These are phyloP conservation scores for Mycosphaerella sp. DNA, from an alignment of 2,329 filamentous ascomycete species.

Conservation along the genomic window DNA sequence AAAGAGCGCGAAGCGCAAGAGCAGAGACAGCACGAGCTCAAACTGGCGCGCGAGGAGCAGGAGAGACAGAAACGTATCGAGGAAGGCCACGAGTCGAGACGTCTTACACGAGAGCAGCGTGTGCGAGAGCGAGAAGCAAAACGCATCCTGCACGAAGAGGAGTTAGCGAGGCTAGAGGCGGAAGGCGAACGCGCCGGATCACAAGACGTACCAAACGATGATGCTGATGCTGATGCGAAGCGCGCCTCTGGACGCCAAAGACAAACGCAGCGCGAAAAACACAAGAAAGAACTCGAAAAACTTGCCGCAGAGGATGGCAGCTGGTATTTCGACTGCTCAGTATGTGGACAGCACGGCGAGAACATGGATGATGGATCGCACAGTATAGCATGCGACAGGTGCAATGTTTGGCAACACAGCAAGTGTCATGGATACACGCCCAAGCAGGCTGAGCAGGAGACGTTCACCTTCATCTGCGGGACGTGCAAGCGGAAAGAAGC, in stretches of 20 bases:
- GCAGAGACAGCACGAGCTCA: slow-evolving; percentile 58
- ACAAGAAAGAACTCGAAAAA: slow-evolving; percentile 66
- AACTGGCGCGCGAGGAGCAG: slow-evolving; percentile 54
- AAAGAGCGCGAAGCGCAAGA: slow-evolving; percentile 63
- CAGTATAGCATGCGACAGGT: slow-evolving; percentile 87
- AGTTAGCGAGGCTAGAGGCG: slow-evolving; percentile 71
- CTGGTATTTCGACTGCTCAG: slow-evolving; percentile 88
- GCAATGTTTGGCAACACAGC: slow-evolving; percentile 96
- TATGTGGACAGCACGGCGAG: slow-evolving; percentile 83
- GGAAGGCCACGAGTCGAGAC: slow-evolving; percentile 68
- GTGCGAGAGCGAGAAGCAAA: slow-evolving; percentile 79
- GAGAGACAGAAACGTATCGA: slow-evolving; percentile 59
- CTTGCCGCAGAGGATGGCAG: slow-evolving; percentile 66
- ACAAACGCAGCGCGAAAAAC: slow-evolving; percentile 75
- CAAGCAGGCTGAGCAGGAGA: slow-evolving; percentile 69
- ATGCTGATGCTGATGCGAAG: slow-evolving; percentile 41
- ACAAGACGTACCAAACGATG: slow-evolving; percentile 48
- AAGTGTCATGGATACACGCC: slow-evolving; percentile 78
- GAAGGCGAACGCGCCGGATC: slow-evolving; percentile 27
- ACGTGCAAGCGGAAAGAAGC: slow-evolving; percentile 67
- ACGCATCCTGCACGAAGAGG: slow-evolving; percentile 75
- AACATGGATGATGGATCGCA: slow-evolving; percentile 87
- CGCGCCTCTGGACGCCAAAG: slow-evolving; percentile 72
- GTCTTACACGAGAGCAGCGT: slow-evolving; percentile 78
- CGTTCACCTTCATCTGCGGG: slow-evolving; percentile 80